phyloP scores from a whole-genome alignment of 1,139 yeast genomes.

The Candida labiduridarum region DNA sequence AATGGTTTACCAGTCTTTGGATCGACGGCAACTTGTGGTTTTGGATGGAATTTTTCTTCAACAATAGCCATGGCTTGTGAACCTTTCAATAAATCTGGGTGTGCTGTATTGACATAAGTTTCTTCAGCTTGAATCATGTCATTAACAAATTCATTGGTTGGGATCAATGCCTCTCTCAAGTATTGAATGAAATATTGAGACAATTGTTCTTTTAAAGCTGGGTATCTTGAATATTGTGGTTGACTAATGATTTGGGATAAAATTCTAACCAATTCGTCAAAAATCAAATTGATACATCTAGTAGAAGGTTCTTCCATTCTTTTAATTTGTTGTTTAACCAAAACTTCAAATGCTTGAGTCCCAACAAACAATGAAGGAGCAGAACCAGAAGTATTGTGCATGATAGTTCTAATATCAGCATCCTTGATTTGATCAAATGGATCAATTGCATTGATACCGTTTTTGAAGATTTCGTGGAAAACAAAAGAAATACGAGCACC shows the following conservation, averaged over 20 bases:
- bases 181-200: constrained; percentile 79
- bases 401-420: constrained; percentile 94
- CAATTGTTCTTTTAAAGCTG: constrained; percentile 84
- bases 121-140: constrained; percentile 87
- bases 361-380: constrained; percentile 98
- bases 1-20: constrained; percentile 90
- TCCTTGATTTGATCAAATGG: constrained; percentile 98
- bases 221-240: constrained; percentile 85
- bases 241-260: constrained; percentile 81
- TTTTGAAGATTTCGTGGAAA: constrained; percentile 93
- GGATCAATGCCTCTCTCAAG: constrained; percentile 76
- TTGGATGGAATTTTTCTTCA: constrained; percentile 86
- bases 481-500: constrained; percentile 99
- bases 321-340: constrained; percentile 91
- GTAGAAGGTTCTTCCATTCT: constrained; percentile 94
- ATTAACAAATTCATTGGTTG: constrained; percentile 81
- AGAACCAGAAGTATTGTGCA: constrained; percentile 95
- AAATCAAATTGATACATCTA: constrained; percentile 86
- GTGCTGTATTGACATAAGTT: constrained; percentile 95
- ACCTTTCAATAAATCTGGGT: constrained; percentile 94
- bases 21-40: constrained; percentile 78
- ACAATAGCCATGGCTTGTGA: constrained; percentile 95
- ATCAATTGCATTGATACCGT: constrained; percentile 89
- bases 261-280: constrained; percentile 92
- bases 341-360: constrained; percentile 94